Evolutionary conservation across 2,329 filamentous ascomycete genomes (phyloP), one percentile per base, ranked within the genome.

Genomic region (Colletotrichum neosansevieriae): DNA sequence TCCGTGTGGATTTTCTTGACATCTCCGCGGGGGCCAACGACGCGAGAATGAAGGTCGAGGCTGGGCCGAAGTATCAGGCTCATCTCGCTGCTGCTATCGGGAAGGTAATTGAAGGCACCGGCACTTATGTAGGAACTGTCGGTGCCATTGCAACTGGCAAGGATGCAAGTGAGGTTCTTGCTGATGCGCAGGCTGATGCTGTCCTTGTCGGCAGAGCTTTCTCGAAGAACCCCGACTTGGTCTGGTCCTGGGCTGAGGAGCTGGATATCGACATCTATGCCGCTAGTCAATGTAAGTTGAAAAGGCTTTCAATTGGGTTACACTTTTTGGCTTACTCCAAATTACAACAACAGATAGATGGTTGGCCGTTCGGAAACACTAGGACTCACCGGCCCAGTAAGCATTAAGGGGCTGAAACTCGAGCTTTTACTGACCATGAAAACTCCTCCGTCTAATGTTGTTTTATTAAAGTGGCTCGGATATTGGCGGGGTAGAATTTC

Each of bases 1-100:
- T 83, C 11, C 85, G 92, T 2, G 85, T 94, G 6, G 92, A 95
- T 76, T 80, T 94, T 11, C 80, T 94, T 6, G 92, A 95, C 74
- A 84, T 94, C 21, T 90, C 87, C 7, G 86, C 86, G 1, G 91
- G 88, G 5, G 92, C 91, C 7, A 84, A 86, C 50, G 87, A 93
- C 73, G 81, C 84, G 3, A 76, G 79, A 50, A 87, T 89, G 74
- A 86, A 88, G 70, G 85, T 91, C 67, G 80, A 83, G n/a, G 72
- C 79, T 1, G 86, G 85, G 0, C 88, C 89, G 0, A 90, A 84
- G 0, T 94, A 93, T 79, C 92, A 94, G 78, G 88, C 86, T 0
- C 88, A 86, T 0, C 91, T 92, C 72, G 88, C 92, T 0, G 86
- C 89, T 69, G 85, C 75, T 0, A 69, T 94, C 50, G 93, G 92